Conservation (phyloP, 1,284 basidiomycete species). For the Ustilago curta region DNA sequence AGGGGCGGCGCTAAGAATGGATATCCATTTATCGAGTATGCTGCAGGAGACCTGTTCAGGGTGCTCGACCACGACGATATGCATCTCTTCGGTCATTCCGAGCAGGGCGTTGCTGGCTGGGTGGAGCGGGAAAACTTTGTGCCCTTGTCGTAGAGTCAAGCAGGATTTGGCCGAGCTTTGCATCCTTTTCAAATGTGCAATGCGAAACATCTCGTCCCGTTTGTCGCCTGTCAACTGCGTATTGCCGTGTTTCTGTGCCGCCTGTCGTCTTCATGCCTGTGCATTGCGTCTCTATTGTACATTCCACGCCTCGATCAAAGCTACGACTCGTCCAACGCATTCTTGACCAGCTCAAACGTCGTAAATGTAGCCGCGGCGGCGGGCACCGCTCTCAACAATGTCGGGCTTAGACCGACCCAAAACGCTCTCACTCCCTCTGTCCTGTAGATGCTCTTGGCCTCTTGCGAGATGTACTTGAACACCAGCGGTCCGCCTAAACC, state of each 20-base stretch:
- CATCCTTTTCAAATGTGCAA: background rate
- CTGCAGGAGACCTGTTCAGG: conserved; percentile 48
- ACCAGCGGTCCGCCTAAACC: conserved; percentile 28
- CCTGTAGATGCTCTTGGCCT: conserved; percentile 29
- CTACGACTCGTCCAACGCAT: conserved; percentile 23
- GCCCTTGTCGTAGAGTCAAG: conserved; percentile 12
- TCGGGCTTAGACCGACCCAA: conserved; percentile 52
- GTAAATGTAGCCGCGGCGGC: conserved; percentile 61
- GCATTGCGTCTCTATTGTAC: background rate
- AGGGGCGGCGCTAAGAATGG: conserved; percentile 27
- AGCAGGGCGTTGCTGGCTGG: conserved; percentile 48
- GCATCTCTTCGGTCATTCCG: conserved; percentile 42
- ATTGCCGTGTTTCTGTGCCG: too few relatives aligned
- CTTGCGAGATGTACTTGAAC: conserved; percentile 39
- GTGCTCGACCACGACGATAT: conserved; percentile 34
- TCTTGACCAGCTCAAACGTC: conserved; percentile 57
- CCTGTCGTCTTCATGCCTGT: background rate
- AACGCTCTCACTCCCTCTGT: conserved; percentile 42
- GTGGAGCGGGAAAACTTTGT: conserved; percentile 51
- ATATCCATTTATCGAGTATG: conserved; percentile 43
- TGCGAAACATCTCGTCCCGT: background rate
- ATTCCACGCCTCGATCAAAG: too few relatives aligned
- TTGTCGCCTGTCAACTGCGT: background rate
- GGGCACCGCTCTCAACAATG: conserved; percentile 56
- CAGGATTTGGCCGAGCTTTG: background rate